Conservation (phyloP, 2,329 filamentous ascomycete genomes). For the Fusarium sp. region DNA sequence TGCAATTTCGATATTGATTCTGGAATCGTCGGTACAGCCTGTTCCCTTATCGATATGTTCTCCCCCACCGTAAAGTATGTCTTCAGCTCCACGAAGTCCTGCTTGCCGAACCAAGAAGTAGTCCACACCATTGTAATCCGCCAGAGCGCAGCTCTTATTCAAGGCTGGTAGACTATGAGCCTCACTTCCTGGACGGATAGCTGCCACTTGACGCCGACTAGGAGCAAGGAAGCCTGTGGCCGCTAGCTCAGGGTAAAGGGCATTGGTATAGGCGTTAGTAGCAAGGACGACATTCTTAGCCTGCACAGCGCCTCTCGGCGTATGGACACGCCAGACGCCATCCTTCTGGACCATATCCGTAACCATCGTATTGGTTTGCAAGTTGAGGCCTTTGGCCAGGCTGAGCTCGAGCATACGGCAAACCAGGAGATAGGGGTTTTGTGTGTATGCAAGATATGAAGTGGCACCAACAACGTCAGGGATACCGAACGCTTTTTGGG, state of each 20-base stretch:
- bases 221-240: not conserved
- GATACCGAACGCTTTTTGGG: not conserved
- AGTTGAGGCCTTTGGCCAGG: constrained; percentile 1
- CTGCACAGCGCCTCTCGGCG: not conserved
- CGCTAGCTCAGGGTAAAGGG: not conserved
- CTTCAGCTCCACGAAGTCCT: not conserved
- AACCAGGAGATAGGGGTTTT: constrained; percentile 1
- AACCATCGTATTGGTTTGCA: not conserved
- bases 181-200: not conserved
- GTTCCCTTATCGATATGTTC: not conserved
- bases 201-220: not conserved
- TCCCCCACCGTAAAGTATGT: not conserved
- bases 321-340: not conserved
- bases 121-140: not conserved
- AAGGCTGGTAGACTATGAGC: not conserved
- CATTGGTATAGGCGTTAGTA: constrained; percentile 2
- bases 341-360: not conserved
- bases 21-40: not conserved
- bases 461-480: not conserved
- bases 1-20: not conserved
- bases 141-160: not conserved
- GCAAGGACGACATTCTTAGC: not conserved
- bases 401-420: not conserved
- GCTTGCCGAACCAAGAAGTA: constrained; percentile 1
- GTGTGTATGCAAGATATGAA: not conserved